Evolutionary conservation across 1,139 yeast genomes (phyloP).

Genomic region (Suhomyces bribrorum): DNA sequence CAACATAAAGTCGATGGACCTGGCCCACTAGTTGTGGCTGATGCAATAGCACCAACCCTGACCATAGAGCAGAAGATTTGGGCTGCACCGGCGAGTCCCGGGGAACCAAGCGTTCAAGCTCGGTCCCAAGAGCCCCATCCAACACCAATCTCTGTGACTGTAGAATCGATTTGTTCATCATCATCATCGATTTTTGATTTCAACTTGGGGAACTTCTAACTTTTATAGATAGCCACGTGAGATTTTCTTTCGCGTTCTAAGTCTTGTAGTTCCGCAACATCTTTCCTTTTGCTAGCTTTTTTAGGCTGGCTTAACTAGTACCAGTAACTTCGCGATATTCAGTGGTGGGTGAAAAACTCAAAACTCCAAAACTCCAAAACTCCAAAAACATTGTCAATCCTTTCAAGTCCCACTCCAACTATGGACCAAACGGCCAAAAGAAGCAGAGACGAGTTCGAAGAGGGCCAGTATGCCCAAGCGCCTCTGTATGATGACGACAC

Average conservation of each 20-base stretch:
- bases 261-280: too few species aligned
- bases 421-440: conserved; percentile 35
- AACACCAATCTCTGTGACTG: conserved; percentile 11
- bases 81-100: conserved; percentile 18
- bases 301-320: too few species aligned
- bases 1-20: conserved; percentile 54
- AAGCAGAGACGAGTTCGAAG: conserved; percentile 44
- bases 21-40: conserved; percentile 46
- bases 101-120: conserved; percentile 18
- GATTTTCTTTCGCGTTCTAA: too few species aligned
- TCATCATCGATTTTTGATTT: neutral
- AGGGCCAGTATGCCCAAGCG: conserved; percentile 12
- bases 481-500: conserved; percentile 20
- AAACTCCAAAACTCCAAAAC: too few species aligned
- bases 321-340: too few species aligned
- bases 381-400: neutral
- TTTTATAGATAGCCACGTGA: too few species aligned
- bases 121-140: conserved; percentile 23
- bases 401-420: neutral
- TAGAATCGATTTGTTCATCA: conserved; percentile 1
- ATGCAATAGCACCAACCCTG: conserved; percentile 54
- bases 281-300: too few species aligned
- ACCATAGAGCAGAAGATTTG: conserved; percentile 54
- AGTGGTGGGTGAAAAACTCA: neutral
- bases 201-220: neutral